Evolutionary conservation across 495 filamentous ascomycete species (phyloP).

Genomic region (Trichoderma parareesei): DNA sequence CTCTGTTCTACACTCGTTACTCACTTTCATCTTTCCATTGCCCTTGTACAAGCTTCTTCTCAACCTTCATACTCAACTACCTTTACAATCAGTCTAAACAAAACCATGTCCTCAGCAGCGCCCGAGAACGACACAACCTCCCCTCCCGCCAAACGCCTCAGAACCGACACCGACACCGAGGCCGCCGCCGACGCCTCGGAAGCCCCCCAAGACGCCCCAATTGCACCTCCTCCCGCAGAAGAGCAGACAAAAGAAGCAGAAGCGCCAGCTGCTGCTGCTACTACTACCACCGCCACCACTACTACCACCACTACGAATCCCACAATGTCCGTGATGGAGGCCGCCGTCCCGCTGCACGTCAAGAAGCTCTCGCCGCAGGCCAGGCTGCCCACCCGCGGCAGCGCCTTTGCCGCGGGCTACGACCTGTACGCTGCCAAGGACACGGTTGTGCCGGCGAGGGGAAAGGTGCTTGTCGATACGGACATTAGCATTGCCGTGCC

Average conservation of each 20-base stretch:
- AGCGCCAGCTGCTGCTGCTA: conserved; percentile 14
- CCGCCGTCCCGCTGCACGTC: conserved; percentile 59
- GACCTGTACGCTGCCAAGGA: conserved; percentile 72
- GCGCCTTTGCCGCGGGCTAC: conserved; percentile 84
- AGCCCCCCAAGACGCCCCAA: not conserved
- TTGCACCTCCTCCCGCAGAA: not conserved
- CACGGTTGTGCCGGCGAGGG: conserved; percentile 68
- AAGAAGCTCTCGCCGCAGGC: conserved; percentile 75
- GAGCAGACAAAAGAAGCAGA: conserved; percentile 17
- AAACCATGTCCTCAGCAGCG: conserved; percentile 44
- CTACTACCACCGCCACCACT: too few relatives aligned
- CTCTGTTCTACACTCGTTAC: not conserved
- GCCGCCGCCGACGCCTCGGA: conserved; percentile 12
- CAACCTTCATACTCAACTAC: not conserved
- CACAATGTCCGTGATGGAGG: conserved; percentile 23
- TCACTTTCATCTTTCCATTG: not conserved
- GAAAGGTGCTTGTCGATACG: conserved; percentile 81
- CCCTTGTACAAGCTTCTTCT: too few relatives aligned
- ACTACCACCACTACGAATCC: conserved; percentile 16
- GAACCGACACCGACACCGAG: conserved; percentile 23
- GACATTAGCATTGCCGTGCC: conserved; percentile 85
- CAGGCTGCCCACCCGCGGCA: conserved; percentile 75
- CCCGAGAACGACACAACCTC: conserved; percentile 35
- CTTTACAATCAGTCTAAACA: not conserved
- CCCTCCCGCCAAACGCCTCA: conserved; percentile 41